Base-by-base conservation (phyloP, 148 eudicot genomes). In the Nyssa sinensis region DNA sequence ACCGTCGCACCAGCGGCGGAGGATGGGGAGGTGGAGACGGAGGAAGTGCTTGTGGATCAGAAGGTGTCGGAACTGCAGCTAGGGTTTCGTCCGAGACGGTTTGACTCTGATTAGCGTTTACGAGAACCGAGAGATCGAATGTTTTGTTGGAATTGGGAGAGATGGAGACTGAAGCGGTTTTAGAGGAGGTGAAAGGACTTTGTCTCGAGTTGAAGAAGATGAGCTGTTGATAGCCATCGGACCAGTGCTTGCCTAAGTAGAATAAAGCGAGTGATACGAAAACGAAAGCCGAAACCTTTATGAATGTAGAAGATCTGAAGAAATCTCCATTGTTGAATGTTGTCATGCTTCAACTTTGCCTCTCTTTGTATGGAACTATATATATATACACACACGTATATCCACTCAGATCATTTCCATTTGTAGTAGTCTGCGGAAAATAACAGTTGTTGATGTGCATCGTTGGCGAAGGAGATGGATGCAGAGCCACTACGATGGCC, bases 221-320 rank as follows among this genome's bases (percentile, higher is more conserved):
- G 67, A 82, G 86, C 60, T 78, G 85, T 8, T 77, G 62, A 58
- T 60, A 74, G 53, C 73, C 76, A 73, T 85, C 77, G 64, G 95
- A 90, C 80, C 86, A 92, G 77, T 83, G 95, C 65, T 81, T 85
- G 65, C 98, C 98, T 24, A 94, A 58, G 84, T 83, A 91, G 86
- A 94, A 94, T 81, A 88, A 91, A 72, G 88, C 71, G 76, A 86
- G 3, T 3, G 97, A 87, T 60, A 91, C 49, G 73, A 92, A 77
- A 47, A 86, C 30, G 75, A 90, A 77, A 4, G 71, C 74, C 2
- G 84, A 80, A 70, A 87, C 74, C 85, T 90, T 91, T 66, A 88
- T 21, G 55, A 79, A 34, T 17, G 77, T 71, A 0, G 86, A 61
- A 11, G 93, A 79, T 80, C 87, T 93, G 69, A 83, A 37, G 10